Conservation (phyloP, 179 eudicot genomes). For the Beta macrorhiza region DNA sequence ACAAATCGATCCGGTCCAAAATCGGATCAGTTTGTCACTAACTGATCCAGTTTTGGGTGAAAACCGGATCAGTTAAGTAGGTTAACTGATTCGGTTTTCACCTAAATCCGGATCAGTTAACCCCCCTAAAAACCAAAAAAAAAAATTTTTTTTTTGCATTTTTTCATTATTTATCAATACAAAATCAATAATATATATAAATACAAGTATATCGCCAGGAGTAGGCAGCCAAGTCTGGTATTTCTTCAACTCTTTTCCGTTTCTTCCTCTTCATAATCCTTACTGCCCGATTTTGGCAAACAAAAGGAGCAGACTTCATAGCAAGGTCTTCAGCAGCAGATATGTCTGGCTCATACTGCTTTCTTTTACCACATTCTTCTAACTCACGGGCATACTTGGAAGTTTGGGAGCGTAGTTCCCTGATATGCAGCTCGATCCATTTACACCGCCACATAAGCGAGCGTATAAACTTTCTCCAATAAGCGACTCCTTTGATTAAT, state of each 20-base stretch:
- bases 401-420: conserved; percentile 50
- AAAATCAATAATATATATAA: too few relatives aligned
- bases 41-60: too few relatives aligned
- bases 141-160: too few relatives aligned
- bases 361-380: conserved; percentile 40
- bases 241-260: conserved; percentile 69
- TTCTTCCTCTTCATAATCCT: conserved; percentile 62
- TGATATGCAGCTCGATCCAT: conserved; percentile 74
- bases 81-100: too few relatives aligned
- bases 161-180: too few relatives aligned
- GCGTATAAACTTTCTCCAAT: conserved; percentile 62
- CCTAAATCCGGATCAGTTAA: too few relatives aligned
- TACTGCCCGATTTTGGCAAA: conserved; percentile 31
- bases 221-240: conserved; percentile 48
- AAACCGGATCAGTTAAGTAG: too few relatives aligned
- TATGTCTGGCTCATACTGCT: conserved; percentile 41
- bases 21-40: too few relatives aligned
- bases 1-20: too few relatives aligned
- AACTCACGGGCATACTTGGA: conserved; percentile 53
- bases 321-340: conserved; percentile 37
- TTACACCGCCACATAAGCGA: conserved; percentile 83
- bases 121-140: too few relatives aligned
- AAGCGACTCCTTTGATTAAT: background rate
- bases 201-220: conserved; percentile 5
- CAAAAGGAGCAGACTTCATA: conserved; percentile 49